Base-by-base conservation (phyloP, 2,329 filamentous ascomycete genomes). In the Colletotrichum sojae region DNA sequence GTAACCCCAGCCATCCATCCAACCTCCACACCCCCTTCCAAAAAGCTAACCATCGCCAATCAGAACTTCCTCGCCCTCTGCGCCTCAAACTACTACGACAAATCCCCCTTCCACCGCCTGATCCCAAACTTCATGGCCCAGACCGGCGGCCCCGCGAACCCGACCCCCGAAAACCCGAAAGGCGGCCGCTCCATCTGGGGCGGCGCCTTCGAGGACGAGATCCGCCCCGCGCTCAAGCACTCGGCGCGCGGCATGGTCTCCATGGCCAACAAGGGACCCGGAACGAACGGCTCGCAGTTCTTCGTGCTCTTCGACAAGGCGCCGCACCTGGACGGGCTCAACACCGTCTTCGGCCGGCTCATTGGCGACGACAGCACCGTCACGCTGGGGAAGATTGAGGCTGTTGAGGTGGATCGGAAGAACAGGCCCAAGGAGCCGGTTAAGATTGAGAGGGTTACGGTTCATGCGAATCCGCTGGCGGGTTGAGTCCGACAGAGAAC, bases 31-130 rank as follows among this genome's bases (percentile, higher is more conserved):
- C 25, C 10, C 40, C 27, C 48, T 36, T 16, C 48, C 68, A 53
- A 40, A 20, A 54, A 43, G 43, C 69, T 70, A 65, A 76, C 65
- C 36, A 46, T 40, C 16, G 25, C 45, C 52, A 43, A 13, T 8
- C 78, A 94, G 91, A 97, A 97, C 84, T 97, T 97, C 82, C 90
- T 97, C 73, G 93, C 93, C 61, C 90, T 96, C 71, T 94, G 92
- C 84, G 93, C 92, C 57, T 94, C 92, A 10, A 86, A 85, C 76
- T 94, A 92, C 84, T 96, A 94, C 83, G 84, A 93, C 77, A 80
- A 81, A 75, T 94, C 92, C 25, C 91, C 91, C 71, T 92, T 96
- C 80, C 93, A 96, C 84, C 91, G 93, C 60, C 85, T 93, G 71
- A 95, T 96, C 68, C 91, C 93, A 10, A 84, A 85, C 71, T 97